phyloP scores from a whole-genome alignment of 2,329 filamentous ascomycete genomes.

The Phoma sp. region DNA sequence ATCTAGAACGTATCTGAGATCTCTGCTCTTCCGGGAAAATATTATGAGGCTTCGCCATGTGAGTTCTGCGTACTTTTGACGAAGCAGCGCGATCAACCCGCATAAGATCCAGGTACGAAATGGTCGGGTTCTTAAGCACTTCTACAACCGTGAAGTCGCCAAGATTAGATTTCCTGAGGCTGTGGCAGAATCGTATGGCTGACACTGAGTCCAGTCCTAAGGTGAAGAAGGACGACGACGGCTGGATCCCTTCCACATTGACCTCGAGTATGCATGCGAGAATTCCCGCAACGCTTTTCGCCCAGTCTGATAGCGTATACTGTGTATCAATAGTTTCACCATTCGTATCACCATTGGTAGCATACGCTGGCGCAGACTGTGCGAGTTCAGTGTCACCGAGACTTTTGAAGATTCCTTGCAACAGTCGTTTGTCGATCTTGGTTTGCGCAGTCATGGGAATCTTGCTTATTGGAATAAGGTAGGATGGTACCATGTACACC shows the following conservation, averaged over 20 bases:
- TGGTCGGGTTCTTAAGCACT: constrained; percentile 72
- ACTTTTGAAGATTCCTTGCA: constrained; percentile 59
- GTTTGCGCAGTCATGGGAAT: constrained; percentile 78
- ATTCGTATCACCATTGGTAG: constrained; percentile 42
- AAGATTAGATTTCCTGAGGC: constrained; percentile 58
- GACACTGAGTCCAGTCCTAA: constrained; percentile 85
- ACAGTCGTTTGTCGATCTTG: constrained; percentile 70
- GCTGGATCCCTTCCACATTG: constrained; percentile 58
- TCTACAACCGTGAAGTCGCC: constrained; percentile 69
- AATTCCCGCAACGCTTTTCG: constrained; percentile 63
- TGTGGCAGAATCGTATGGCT: constrained; percentile 73
- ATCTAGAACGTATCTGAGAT: constrained; percentile 22
- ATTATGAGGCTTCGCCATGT: not conserved
- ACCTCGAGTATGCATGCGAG: constrained; percentile 62
- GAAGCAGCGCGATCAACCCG: constrained; percentile 34
- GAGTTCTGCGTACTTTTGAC: not conserved
- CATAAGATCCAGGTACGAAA: constrained; percentile 62
- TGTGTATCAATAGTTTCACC: not conserved
- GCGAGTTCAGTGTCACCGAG: constrained; percentile 59
- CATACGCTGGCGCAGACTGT: constrained; percentile 41
- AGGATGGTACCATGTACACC: constrained; percentile 79
- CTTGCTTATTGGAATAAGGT: constrained; percentile 71
- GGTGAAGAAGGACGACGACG: constrained; percentile 76
- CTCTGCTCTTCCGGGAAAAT: constrained; percentile 26
- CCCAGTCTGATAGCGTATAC: constrained; percentile 44